phyloP scores from a whole-genome alignment of 176 grass and related monocot genomes.

The Melocanna baccifera region DNA sequence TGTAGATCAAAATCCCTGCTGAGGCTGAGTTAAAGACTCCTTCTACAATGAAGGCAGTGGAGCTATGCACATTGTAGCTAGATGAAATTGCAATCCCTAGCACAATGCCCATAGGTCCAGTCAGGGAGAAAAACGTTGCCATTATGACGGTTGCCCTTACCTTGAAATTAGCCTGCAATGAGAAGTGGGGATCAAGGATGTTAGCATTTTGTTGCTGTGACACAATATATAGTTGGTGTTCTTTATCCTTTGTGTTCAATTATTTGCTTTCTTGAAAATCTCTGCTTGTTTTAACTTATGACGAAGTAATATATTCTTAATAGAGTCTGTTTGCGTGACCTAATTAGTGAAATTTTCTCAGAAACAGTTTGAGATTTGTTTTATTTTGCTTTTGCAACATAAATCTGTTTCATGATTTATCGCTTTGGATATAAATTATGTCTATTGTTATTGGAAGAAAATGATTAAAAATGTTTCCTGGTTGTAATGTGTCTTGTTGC shows the following conservation, averaged over 20 bases:
- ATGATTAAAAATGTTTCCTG: background rate
- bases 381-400: background rate
- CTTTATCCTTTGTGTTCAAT: conserved; percentile 24
- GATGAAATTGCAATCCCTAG: conserved; percentile 77
- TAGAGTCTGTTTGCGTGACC: background rate
- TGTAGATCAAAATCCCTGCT: conserved; percentile 93
- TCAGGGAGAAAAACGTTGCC: conserved; percentile 93
- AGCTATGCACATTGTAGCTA: conserved; percentile 62
- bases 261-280: conserved; percentile 12
- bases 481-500: background rate
- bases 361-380: background rate
- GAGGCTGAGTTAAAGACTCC: conserved; percentile 79
- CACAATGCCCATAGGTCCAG: conserved; percentile 72
- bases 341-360: background rate
- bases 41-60: conserved; percentile 68
- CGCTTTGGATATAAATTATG: background rate
- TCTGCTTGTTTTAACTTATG: background rate
- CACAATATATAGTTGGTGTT: conserved; percentile 2
- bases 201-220: conserved; percentile 26
- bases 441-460: background rate
- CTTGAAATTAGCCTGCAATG: conserved; percentile 81
- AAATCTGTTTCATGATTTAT: background rate
- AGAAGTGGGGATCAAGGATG: conserved; percentile 6
- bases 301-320: background rate
- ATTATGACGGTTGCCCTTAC: conserved; percentile 69